phyloP scores from a whole-genome alignment of 352 stramenopile genomes.

The Globisporangium nunn region DNA sequence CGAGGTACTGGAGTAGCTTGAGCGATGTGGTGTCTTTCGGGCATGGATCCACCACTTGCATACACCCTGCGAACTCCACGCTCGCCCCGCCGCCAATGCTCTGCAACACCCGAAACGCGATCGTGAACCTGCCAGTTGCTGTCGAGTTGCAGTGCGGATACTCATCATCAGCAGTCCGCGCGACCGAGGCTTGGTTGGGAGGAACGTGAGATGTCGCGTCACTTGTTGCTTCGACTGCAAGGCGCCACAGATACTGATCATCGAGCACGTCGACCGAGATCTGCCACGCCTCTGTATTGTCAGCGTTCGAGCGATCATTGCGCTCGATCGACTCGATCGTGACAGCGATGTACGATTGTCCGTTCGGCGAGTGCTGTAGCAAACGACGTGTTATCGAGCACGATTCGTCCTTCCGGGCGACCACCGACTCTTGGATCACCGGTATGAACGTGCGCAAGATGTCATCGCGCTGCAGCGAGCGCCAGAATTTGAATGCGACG shows the following conservation, averaged over 20 bases:
- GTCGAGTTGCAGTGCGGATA: too few species aligned
- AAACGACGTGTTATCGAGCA: neutral
- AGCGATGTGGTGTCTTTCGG: neutral
- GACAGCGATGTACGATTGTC: neutral
- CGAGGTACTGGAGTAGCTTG: neutral
- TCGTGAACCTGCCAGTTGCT: neutral
- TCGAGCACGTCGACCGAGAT: neutral
- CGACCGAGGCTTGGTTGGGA: neutral
- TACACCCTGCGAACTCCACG: neutral
- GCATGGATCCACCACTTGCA: neutral
- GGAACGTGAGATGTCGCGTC: neutral
- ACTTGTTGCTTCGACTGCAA: neutral
- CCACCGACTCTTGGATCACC: constrained; percentile 5
- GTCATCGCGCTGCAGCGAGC: constrained; percentile 45
- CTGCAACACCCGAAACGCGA: neutral
- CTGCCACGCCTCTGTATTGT: neutral
- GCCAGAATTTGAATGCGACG: constrained; percentile 42
- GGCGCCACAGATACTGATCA: neutral
- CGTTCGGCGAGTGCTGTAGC: neutral
- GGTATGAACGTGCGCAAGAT: constrained; percentile 56
- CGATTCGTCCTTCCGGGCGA: neutral
- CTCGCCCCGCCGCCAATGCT: neutral
- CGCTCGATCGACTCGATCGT: neutral
- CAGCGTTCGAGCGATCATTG: neutral
- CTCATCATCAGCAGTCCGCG: neutral